Base-by-base conservation (phyloP, 768 basidiomycete species). In the Phlegmacium glaucopus region DNA sequence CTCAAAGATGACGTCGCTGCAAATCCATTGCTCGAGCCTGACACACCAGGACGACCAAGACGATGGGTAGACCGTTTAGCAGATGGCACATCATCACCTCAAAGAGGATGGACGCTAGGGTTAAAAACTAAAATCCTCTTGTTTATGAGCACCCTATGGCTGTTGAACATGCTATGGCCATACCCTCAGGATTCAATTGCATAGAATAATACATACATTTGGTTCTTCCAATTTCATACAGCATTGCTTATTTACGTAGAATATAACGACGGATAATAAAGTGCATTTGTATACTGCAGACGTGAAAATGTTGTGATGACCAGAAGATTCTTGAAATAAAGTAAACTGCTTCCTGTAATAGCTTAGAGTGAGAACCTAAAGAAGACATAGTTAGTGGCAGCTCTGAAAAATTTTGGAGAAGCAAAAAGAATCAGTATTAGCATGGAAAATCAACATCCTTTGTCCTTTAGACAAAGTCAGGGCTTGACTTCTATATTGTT, bases 401-500 rank as follows among this genome's bases (percentile, higher is more conserved):
- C 48, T 56, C 15, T 47, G 25, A 37, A 39, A 29, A 45, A 11
- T 22, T n/a, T 26, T 26, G 2, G 8, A 42, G 41, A 44, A 27
- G 38, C 48, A 35, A 42, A 40, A 44, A 50, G 55, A 52, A 63
- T 80, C 89, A 91, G 87, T 77, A 90, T 91, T 90, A 91, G 88
- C 88, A 91, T 90, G 88, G 86, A 76, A 68, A 65, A 71, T 88
- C 87, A 74, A 87, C 85, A 86, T 72, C 65, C 59, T 72, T 69
- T 65, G 75, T 85, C 84, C 84, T 76, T 79, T 48, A 80, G 83
- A 87, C 77, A 67, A 70, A 73, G 66, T 90, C 82, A 84, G 88
- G 72, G 87, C 88, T 91, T 90, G 88, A 90, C 88, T 89, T 86
- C 87, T 90, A 79, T 81, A 73, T 74, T 80, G 62, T 76, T 81